These are phyloP conservation scores for Colletotrichum echinochloae DNA, from an alignment of 2,329 filamentous ascomycete species.

Conservation along the genomic window DNA sequence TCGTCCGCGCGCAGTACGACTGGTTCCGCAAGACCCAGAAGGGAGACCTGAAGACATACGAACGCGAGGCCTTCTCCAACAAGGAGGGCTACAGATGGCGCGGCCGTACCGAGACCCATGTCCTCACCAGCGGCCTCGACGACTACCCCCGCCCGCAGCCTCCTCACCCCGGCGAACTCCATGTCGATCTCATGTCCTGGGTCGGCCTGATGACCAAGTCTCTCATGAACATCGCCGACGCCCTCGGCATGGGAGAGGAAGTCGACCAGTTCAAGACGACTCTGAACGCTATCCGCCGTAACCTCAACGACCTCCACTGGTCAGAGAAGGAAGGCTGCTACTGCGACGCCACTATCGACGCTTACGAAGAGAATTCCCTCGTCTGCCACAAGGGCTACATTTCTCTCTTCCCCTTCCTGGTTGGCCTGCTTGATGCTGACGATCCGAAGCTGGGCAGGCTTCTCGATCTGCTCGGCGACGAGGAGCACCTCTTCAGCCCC, in stretches of 20 bases:
- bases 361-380: constrained; percentile 88
- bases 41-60: constrained; percentile 91
- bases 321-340: constrained; percentile 82
- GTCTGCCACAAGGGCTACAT: constrained; percentile 98
- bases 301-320: constrained; percentile 96
- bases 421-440: constrained; percentile 80
- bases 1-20: constrained; percentile 88
- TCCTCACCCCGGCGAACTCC: constrained; percentile 94
- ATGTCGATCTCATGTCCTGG: constrained; percentile 95
- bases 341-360: constrained; percentile 95
- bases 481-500: constrained; percentile 89
- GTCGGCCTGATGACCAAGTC: constrained; percentile 95
- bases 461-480: constrained; percentile 82
- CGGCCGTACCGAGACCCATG: constrained; percentile 86
- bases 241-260: constrained; percentile 82
- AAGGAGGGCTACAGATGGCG: constrained; percentile 97
- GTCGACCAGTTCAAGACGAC: constrained; percentile 77
- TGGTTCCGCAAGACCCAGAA: constrained; percentile 96
- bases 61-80: constrained; percentile 87
- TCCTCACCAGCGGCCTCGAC: constrained; percentile 92
- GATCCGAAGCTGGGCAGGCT: constrained; percentile 80
- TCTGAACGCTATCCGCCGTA: constrained; percentile 81
- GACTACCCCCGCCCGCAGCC: constrained; percentile 96
- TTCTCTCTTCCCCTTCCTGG: constrained; percentile 91
- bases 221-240: constrained; percentile 82